Percentiles rank a stretch among this genome's conserved stretches.
phyloP scores from a whole-genome alignment of 2,329 filamentous ascomycete species.

The Penicillium janthinellum region DNA sequence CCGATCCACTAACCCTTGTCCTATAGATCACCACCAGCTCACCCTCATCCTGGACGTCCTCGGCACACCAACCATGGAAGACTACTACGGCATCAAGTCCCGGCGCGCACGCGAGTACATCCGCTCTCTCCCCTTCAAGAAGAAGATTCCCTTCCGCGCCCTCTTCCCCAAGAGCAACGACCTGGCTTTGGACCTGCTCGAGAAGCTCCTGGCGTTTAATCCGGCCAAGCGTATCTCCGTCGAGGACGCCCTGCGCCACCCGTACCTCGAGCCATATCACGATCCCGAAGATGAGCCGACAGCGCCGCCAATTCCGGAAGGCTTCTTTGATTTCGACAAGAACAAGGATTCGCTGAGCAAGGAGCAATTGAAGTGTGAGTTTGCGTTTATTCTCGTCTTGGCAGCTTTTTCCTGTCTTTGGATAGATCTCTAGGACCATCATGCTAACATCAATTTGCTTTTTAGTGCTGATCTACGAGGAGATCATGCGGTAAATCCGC shows the following conservation, averaged over 20 bases:
- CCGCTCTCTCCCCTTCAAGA: conserved; percentile 96
- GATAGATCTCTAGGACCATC: neutral
- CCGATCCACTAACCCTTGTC: conserved; percentile 1
- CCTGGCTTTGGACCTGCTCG: conserved; percentile 85
- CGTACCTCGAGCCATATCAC: conserved; percentile 97
- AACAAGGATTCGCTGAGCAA: conserved; percentile 99
- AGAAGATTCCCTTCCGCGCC: conserved; percentile 97
- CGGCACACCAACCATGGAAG: conserved; percentile 98
- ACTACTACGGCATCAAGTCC: conserved; percentile 99
- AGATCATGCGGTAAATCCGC: conserved; percentile 73
- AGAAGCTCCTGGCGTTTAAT: conserved; percentile 97
- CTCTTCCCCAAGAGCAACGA: conserved; percentile 99
- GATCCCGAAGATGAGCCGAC: conserved; percentile 98
- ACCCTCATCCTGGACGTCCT: conserved; percentile 96
- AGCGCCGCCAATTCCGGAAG: conserved; percentile 92
- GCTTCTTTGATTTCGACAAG: conserved; percentile 99
- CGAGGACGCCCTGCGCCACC: conserved; percentile 94
- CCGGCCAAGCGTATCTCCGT: conserved; percentile 98
- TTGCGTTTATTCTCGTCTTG: neutral
- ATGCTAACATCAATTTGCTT: conserved; percentile 12
- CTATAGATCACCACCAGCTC: conserved; percentile 89
- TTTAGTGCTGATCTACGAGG: conserved; percentile 84
- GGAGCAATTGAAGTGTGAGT: conserved; percentile 86
- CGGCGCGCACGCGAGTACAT: conserved; percentile 97
- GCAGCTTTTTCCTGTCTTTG: neutral